Evolutionary conservation across 768 basidiomycete genomes (phyloP).

Genomic region (Gymnopilus dilepis): DNA sequence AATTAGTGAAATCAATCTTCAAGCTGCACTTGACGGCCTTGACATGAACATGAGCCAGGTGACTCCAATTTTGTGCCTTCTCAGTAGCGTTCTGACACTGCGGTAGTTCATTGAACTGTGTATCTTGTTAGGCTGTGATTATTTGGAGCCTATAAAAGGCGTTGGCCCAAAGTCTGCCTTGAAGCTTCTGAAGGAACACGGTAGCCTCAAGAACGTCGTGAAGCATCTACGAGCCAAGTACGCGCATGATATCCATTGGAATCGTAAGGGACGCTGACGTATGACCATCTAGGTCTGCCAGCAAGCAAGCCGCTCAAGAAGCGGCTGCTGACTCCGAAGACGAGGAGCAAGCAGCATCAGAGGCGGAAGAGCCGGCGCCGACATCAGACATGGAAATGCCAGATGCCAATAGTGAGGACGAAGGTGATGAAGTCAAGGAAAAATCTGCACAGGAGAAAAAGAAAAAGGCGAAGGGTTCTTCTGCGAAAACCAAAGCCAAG

Average conservation of each 20-base stretch:
- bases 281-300: conserved; percentile 43
- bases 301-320: conserved; percentile 41
- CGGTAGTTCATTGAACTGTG: conserved; percentile 93
- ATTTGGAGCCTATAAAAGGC: conserved; percentile 98
- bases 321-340: conserved; percentile 32
- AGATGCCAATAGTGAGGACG: conserved; percentile 31
- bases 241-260: conserved; percentile 17
- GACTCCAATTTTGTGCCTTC: background rate
- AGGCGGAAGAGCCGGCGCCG: conserved; percentile 45
- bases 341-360: conserved; percentile 31
- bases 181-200: conserved; percentile 88
- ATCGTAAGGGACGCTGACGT: background rate
- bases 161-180: conserved; percentile 95
- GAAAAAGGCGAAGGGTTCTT: conserved; percentile 41
- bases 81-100: background rate
- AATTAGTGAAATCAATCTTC: conserved; percentile 89
- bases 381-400: conserved; percentile 52
- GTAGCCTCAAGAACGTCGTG: conserved; percentile 72
- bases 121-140: conserved; percentile 96
- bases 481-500: conserved; percentile 40
- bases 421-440: conserved; percentile 33
- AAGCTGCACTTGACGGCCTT: conserved; percentile 84
- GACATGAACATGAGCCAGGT: conserved; percentile 94
- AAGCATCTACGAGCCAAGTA: conserved; percentile 82
- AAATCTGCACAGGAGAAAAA: conserved; percentile 38